Conservation (phyloP, 2,329 filamentous ascomycete species). For the Fusarium marasasianum region DNA sequence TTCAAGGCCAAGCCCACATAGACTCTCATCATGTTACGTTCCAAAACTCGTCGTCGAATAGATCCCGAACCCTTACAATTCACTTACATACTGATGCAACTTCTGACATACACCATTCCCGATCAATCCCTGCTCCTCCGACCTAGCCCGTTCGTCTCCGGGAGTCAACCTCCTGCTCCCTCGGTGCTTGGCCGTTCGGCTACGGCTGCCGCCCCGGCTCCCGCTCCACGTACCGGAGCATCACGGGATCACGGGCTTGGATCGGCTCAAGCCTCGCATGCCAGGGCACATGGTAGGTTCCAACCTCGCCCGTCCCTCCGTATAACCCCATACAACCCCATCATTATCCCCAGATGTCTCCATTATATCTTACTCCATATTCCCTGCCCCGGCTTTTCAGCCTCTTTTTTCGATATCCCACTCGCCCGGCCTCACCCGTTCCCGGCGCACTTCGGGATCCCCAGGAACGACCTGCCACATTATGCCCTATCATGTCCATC, state of each 20-base stretch:
- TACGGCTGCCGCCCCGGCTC: conserved; percentile 37
- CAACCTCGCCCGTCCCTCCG: conserved; percentile 25
- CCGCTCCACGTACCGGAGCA: conserved; percentile 43
- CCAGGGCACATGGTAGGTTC: conserved; percentile 3
- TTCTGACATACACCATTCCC: conserved; percentile 14
- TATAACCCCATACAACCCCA: conserved; percentile 33
- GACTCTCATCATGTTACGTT: conserved; percentile 16
- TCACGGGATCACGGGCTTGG: conserved; percentile 44
- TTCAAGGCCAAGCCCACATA: conserved; percentile 10
- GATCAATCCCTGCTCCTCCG: conserved; percentile 39
- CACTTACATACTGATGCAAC: conserved; percentile 21
- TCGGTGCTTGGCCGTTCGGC: conserved; percentile 40
- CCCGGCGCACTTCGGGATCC: conserved; percentile 43
- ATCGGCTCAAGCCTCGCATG: conserved; percentile 39
- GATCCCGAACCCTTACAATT: conserved; percentile 8
- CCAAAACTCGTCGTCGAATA: conserved; percentile 14
- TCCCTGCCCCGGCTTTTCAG: conserved; percentile 40
- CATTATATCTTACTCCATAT: conserved; percentile 35
- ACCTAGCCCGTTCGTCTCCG: conserved; percentile 40
- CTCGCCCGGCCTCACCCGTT: conserved; percentile 41
- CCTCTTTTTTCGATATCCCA: conserved; percentile 39
- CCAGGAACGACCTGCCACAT: conserved; percentile 39
- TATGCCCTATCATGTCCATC: conserved; percentile 19
- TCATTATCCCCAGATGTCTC: conserved; percentile 18
- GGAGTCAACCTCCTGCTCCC: conserved; percentile 2